Base-by-base conservation (phyloP, 1,284 basidiomycete genomes). In the Malassezia arunalokei region DNA sequence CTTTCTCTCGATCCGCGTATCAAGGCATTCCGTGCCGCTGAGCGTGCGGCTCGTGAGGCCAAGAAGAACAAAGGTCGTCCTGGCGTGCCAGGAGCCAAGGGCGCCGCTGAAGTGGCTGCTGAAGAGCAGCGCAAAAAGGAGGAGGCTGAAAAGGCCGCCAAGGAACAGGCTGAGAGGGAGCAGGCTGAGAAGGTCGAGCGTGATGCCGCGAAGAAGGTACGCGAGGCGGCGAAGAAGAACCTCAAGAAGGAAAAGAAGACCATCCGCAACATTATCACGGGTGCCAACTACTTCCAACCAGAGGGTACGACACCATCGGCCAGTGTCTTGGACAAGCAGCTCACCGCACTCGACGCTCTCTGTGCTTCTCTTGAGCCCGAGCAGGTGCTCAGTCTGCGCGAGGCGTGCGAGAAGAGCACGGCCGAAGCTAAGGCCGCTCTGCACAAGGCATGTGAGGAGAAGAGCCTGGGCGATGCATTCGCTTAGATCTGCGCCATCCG, bases 11-110 rank as follows among this genome's bases (percentile, higher is more conserved):
- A 98, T 75, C 92, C 92, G 29, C 86, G 92, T 59, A 95, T 98
- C 79, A 96, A 92, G 78, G 80, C 87, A 59, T 94, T 96, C 79
- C 94, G 92, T 76, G 84, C 88, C 62, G 83, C 94, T 69, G 92
- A 96, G 77, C 96, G 95, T 75, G 88, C 86, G 54, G 88, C 87
- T 1, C 81, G 91, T 29, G 87, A 91, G 67, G 87, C 87, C 40
- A 96, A 96, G 80, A 90, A 88, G 78, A 82, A 70, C 64, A 76
- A 82, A 74, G 80, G 76, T 42, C 76, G 75, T 49, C 75, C 73
- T 15, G 64, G 57, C 27, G 62, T 50, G 31, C 38, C 45, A 30
- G 61, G 53, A 15, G 51, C 50, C 27, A 51, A 59, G 39, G 9
- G 12, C 47, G 65, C 52, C 47, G 68, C 55, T 24, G 68, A 62